These are phyloP conservation scores for Marasmius fiardii DNA, from an alignment of 1,284 basidiomycete species.

Conservation along the genomic window DNA sequence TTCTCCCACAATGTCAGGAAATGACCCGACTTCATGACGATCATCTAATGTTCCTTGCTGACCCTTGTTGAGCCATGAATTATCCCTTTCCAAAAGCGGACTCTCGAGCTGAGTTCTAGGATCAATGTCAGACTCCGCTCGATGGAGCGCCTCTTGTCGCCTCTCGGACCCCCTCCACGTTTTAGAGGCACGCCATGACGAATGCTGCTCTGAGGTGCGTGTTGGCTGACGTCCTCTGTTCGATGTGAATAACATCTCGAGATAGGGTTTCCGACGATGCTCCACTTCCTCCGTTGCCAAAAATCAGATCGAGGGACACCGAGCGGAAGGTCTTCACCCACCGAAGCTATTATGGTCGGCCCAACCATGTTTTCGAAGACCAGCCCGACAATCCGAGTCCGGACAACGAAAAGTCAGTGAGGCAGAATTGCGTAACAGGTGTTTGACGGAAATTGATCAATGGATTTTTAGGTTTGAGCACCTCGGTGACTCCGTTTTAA, in stretches of 20 bases:
- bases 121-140: background rate
- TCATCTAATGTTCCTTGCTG: too few relatives aligned
- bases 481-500: conserved; percentile 69
- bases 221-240: background rate
- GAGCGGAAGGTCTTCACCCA: conserved; percentile 66
- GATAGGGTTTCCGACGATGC: background rate
- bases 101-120: conserved; percentile 4
- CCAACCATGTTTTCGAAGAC: conserved; percentile 73
- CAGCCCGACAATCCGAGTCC: conserved; percentile 63
- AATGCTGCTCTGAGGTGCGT: background rate
- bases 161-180: background rate
- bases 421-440: background rate
- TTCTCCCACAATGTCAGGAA: background rate
- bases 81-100: conserved; percentile 4
- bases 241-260: background rate
- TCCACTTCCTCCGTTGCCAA: conserved; percentile 49
- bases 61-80: too few relatives aligned
- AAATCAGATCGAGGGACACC: conserved; percentile 40
- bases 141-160: background rate
- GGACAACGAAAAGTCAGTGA: conserved; percentile 70
- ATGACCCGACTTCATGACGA: too few relatives aligned
- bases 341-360: conserved; percentile 61
- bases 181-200: background rate
- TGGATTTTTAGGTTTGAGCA: conserved; percentile 55
- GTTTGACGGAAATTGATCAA: conserved; percentile 8